Evolutionary conservation across 2,329 filamentous ascomycete genomes (phyloP), one percentile per base, ranked within the genome.

Genomic region (Hyphodiscus sp.): DNA sequence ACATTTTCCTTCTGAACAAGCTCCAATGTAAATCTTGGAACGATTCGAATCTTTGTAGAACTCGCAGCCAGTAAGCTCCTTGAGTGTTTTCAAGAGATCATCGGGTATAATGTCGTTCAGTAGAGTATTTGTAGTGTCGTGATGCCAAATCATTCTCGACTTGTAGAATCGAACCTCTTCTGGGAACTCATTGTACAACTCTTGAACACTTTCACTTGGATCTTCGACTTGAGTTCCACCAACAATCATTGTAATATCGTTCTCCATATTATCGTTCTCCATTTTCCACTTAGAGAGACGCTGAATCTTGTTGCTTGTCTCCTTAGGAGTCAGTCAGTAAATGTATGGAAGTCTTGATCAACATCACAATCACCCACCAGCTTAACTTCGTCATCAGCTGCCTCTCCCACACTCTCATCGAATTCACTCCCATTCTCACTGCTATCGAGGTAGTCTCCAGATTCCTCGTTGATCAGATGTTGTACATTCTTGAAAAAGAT

Each of bases 1-100:
- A 20, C 58, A 19, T 13, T 46, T 45, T 29, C 58, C 52, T 41
- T 58, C 49, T 1, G 49, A 26, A 30, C 46, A 26, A 15, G 52
- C 54, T 2, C 60, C 61, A 20, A 67, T 52, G 41, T 57, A 64
- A 16, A 66, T 49, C 2, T 50, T 54, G 1, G 49, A 45, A 2
- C 47, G 44, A 41, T 62, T 57, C 0, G 57, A 30, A 29, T 56
- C 45, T 45, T 57, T 61, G 5, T 51, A 33, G 15, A 67, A 53
- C 15, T 58, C 45, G 30, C 64, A 64, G 7, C 51, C 50, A 8
- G 64, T 65, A 20, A 63, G 41, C 2, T 23, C 18, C 11, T 51
- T 41, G 2, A 67, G 50, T 13, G 55, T 38, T 10, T 44, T n/a
- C 2, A 62, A 42, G 20, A 43, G 29, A 1, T 33, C n/a, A 13